Evolutionary conservation across 306 rosid species (phyloP).

Genomic region (Lathyrus aphaca): DNA sequence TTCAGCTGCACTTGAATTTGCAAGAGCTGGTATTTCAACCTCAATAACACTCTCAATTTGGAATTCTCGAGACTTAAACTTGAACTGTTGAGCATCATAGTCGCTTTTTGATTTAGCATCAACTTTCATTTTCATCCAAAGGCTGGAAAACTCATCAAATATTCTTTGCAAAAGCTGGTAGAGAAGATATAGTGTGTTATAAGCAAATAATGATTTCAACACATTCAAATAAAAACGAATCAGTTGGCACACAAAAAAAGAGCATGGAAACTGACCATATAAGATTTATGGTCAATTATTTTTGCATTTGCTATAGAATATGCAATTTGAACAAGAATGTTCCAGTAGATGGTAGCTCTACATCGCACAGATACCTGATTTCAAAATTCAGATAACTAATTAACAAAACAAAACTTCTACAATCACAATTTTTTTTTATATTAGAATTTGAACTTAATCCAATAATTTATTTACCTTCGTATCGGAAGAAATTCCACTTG

Average conservation of each 20-base stretch:
- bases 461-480: not conserved
- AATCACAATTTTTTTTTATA: too few species aligned
- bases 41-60: constrained; percentile 72
- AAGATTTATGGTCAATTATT: constrained; percentile 24
- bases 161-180: constrained; percentile 66
- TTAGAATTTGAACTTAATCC: too few species aligned
- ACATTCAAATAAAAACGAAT: constrained; percentile 29
- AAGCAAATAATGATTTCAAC: constrained; percentile 28
- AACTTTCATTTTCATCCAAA: constrained; percentile 68
- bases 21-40: constrained; percentile 54
- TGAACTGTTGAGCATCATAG: constrained; percentile 58
- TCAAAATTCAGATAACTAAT: too few species aligned
- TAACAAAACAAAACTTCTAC: too few species aligned
- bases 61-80: constrained; percentile 71
- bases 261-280: constrained; percentile 53
- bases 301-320: too few species aligned
- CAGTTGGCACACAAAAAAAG: constrained; percentile 2
- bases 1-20: constrained; percentile 47
- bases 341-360: too few species aligned
- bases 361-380: too few species aligned
- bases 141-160: constrained; percentile 61
- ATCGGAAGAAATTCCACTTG: constrained; percentile 47
- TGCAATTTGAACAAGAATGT: too few species aligned
- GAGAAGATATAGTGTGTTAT: constrained; percentile 27
- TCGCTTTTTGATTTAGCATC: constrained; percentile 59